Conservation (phyloP, 805 yeast genomes). For the Teunomyces gatunensis region DNA sequence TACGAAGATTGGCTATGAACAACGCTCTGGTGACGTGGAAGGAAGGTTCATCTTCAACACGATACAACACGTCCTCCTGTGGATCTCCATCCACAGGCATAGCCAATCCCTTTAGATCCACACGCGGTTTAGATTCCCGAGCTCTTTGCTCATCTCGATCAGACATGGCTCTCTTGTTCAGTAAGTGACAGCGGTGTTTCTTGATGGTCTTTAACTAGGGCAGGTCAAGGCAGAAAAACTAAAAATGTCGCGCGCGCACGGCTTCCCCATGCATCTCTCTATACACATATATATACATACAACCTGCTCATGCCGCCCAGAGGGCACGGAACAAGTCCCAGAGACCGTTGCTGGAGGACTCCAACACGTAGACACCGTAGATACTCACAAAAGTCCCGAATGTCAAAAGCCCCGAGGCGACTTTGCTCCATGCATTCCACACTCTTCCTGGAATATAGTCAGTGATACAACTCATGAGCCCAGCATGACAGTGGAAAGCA, state of each 20-base stretch:
- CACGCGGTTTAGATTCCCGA: background rate
- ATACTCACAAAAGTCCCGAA: slow-evolving; percentile 69
- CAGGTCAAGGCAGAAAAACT: background rate
- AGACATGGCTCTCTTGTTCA: background rate
- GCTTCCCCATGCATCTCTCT: background rate
- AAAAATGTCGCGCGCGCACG: slow-evolving; percentile 4
- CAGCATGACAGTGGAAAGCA: slow-evolving; percentile 78
- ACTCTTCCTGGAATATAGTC: slow-evolving; percentile 90
- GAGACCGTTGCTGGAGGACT: slow-evolving; percentile 77
- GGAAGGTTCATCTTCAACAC: slow-evolving; percentile 25
- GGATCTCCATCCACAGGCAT: slow-evolving; percentile 10
- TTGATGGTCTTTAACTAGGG: background rate
- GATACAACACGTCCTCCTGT: slow-evolving; percentile 34
- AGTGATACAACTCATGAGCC: slow-evolving; percentile 85
- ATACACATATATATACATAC: background rate
- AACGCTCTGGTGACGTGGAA: slow-evolving; percentile 43
- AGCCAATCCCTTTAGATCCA: slow-evolving; percentile 1
- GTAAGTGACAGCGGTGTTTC: background rate
- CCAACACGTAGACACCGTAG: slow-evolving; percentile 80
- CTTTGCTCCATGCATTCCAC: slow-evolving; percentile 72
- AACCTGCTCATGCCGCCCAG: slow-evolving; percentile 48
- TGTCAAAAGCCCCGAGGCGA: slow-evolving; percentile 65
- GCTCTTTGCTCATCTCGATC: background rate
- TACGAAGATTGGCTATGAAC: slow-evolving; percentile 42
- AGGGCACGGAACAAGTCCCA: slow-evolving; percentile 58